Conservation (phyloP, 139 green algal species). For the Tetradesmus lagerheimii region DNA sequence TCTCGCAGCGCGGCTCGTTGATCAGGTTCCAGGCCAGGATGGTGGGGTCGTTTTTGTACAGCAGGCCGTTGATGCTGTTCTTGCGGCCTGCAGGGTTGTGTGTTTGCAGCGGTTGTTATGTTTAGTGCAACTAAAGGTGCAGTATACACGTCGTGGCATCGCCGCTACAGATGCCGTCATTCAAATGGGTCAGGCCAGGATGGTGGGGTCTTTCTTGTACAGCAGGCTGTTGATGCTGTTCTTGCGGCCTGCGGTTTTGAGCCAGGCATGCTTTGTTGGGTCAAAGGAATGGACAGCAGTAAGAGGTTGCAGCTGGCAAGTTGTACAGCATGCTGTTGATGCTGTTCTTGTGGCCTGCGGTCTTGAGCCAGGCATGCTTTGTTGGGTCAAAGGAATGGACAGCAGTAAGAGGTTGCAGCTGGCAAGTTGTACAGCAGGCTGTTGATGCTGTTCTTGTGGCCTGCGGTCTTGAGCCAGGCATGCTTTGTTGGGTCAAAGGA, state of each 20-base stretch:
- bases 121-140: background rate
- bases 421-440: background rate
- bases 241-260: background rate
- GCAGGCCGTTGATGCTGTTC: conserved; percentile 61
- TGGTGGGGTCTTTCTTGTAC: conserved; percentile 83
- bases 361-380: background rate
- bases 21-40: conserved; percentile 85
- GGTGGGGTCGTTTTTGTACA: conserved; percentile 80
- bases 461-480: background rate
- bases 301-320: too few species aligned
- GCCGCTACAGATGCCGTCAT: too few species aligned
- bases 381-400: background rate
- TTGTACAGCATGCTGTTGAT: conserved; percentile 49
- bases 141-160: too few species aligned
- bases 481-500: background rate
- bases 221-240: background rate
- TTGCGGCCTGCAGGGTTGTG: background rate
- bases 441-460: background rate
- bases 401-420: background rate
- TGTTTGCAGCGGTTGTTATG: background rate
- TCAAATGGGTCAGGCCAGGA: conserved; percentile 79
- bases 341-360: background rate
- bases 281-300: too few species aligned
- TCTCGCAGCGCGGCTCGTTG: conserved; percentile 85
- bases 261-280: background rate